phyloP scores from a whole-genome alignment of 441 rosid species.

The Rhodomyrtus psidioides region DNA sequence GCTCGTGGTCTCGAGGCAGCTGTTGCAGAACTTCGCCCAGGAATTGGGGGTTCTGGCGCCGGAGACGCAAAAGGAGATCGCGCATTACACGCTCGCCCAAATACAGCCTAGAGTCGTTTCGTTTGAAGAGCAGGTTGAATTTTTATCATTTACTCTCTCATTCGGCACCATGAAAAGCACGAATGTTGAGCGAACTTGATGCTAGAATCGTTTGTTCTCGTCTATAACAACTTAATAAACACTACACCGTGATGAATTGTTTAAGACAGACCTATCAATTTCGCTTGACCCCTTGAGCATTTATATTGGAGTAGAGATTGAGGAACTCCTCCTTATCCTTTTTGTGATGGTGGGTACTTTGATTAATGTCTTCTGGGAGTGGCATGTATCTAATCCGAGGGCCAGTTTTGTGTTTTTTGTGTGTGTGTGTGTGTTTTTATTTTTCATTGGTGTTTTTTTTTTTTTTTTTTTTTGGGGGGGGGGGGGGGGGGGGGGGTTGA shows the following conservation, averaged over 20 bases:
- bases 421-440: too few relatives aligned
- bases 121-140: conserved; percentile 90
- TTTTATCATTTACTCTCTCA: not conserved
- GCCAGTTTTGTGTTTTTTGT: not conserved
- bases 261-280: not conserved
- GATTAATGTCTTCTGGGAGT: not conserved
- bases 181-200: not conserved
- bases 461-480: too few relatives aligned
- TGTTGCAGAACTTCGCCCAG: conserved; percentile 81
- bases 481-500: not conserved
- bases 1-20: conserved; percentile 92
- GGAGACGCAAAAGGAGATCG: conserved; percentile 88
- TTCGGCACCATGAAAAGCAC: not conserved
- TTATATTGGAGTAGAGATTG: not conserved
- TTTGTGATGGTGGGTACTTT: not conserved
- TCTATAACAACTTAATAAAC: not conserved
- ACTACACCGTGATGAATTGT: not conserved
- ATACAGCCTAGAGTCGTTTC: conserved; percentile 99
- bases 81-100: conserved; percentile 76
- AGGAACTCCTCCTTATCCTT: not conserved
- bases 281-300: not conserved
- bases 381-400: not conserved
- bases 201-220: not conserved
- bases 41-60: conserved; percentile 76
- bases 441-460: too few relatives aligned